Evolutionary conservation across 345 rosid species (phyloP).

Genomic region (Noccaea bulbosa): DNA sequence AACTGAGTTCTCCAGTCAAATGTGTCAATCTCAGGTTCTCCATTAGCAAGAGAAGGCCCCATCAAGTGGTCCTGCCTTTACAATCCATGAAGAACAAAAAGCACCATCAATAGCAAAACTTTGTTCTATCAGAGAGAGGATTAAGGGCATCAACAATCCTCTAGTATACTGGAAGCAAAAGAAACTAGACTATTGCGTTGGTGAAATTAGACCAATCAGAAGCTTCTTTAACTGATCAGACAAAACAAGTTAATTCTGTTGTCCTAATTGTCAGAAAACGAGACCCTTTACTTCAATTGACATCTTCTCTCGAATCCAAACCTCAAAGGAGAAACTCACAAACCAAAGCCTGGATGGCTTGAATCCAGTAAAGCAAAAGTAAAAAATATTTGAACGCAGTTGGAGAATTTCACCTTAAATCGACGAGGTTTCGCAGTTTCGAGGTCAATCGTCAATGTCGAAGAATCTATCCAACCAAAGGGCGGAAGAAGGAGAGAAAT

Average conservation of each 20-base stretch:
- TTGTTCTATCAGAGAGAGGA: not conserved
- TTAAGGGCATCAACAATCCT: too few relatives aligned
- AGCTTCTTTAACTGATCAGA: slow-evolving; percentile 7
- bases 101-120: not conserved
- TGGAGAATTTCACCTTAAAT: not conserved
- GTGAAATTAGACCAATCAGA: not conserved
- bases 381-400: not conserved
- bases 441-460: slow-evolving; percentile 19
- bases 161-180: too few relatives aligned
- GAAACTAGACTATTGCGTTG: not conserved
- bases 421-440: slow-evolving; percentile 4
- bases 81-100: not conserved
- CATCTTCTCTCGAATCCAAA: slow-evolving; percentile 6
- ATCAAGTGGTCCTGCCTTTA: slow-evolving; percentile 3
- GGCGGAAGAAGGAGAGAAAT: slow-evolving; percentile 14
- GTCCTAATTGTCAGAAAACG: not conserved
- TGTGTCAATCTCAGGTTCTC: slow-evolving; percentile 46
- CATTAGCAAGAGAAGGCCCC: slow-evolving; percentile 44
- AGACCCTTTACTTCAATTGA: not conserved
- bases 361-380: too few relatives aligned
- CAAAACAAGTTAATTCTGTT: not conserved
- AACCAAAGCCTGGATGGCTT: not conserved
- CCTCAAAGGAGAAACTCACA: not conserved
- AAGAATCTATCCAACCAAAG: not conserved
- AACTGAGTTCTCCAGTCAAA: slow-evolving; percentile 60